Base-by-base conservation (phyloP, 1,139 yeast genomes). In the Debaryomyces udenii region DNA sequence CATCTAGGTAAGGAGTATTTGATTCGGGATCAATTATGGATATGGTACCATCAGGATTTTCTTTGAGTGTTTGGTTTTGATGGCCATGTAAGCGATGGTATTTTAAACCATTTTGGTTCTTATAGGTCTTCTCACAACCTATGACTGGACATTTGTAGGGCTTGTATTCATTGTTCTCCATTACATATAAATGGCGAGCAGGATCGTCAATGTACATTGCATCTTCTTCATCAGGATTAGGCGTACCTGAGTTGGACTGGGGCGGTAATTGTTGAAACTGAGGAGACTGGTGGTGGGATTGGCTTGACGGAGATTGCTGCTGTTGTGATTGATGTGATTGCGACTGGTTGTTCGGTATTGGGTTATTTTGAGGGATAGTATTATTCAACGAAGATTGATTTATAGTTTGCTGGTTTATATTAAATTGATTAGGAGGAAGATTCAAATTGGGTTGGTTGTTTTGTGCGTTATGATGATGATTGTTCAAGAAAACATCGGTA, bases 121-220 rank as follows among this genome's bases (percentile, higher is more conserved):
- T 93, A 67, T 93, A 93, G 27, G 94, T 91, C 72, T 93, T 93
- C 56, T 91, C 98, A 66, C 99, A 93, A 5, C 99, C 99, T 57
- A 90, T 87, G 31, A 93, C 99, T 0, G 98, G 99, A 68, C 99
- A 93, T 62, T 86, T 90, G 71, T 86, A 93, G 16, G 99, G 99
- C 63, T 93, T 86, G 61, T 89, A 89, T 55, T 90, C 96, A 46
- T 87, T 93, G 50, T 85, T 85, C 63, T 91, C 97, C 75, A 88
- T 83, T 33, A 90, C 96, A 59, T 91, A 91, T 45, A 93, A 68
- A 57, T 91, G 94, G 50, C 98, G 80, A 1, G 97, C 96, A 0
- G 98, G 99, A 62, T 91, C 97, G 57, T 84, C 91, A 37, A 86
- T 84, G 56, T 83, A 85, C 67, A 83, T 82, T 44, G 78, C 78